Percentiles rank a stretch among this genome's conserved stretches.
Conservation (phyloP, 345 rosid genomes). For the Populus simonii region DNA sequence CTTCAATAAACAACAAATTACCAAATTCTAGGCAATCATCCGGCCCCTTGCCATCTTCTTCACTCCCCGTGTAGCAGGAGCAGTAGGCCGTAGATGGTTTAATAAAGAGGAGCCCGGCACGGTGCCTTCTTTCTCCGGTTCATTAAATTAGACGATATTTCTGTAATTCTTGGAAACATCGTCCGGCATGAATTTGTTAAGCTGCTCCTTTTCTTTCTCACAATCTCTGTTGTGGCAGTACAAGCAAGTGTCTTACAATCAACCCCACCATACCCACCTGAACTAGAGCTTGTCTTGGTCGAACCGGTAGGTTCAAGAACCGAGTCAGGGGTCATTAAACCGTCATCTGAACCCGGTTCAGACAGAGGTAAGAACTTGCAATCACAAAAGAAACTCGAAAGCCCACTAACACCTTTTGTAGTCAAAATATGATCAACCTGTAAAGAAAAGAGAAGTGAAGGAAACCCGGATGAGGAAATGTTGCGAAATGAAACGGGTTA, state of each 20-base stretch:
- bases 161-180: slow-evolving; percentile 40
- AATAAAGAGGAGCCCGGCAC: slow-evolving; percentile 81
- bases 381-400: slow-evolving; percentile 55
- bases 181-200: slow-evolving; percentile 42
- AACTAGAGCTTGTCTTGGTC: slow-evolving; percentile 53
- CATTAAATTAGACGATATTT: slow-evolving; percentile 43
- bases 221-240: slow-evolving; percentile 66
- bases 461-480: slow-evolving; percentile 8
- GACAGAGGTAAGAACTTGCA: slow-evolving; percentile 63
- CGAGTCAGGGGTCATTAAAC: slow-evolving; percentile 54
- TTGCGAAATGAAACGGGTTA: slow-evolving; percentile 11
- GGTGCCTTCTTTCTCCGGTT: slow-evolving; percentile 82
- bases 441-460: background rate
- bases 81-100: slow-evolving; percentile 11
- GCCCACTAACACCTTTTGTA: slow-evolving; percentile 43
- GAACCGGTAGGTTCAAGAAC: slow-evolving; percentile 60
- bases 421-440: slow-evolving; percentile 58
- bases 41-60: background rate
- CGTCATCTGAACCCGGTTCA: slow-evolving; percentile 49
- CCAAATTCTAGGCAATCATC: background rate
- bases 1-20: background rate
- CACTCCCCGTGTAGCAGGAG: background rate
- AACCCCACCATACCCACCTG: slow-evolving; percentile 48
- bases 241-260: slow-evolving; percentile 53
- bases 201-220: slow-evolving; percentile 82